phyloP scores from a whole-genome alignment of 371 early-diverging fungal species.

The Lichtheimia corymbifera region DNA sequence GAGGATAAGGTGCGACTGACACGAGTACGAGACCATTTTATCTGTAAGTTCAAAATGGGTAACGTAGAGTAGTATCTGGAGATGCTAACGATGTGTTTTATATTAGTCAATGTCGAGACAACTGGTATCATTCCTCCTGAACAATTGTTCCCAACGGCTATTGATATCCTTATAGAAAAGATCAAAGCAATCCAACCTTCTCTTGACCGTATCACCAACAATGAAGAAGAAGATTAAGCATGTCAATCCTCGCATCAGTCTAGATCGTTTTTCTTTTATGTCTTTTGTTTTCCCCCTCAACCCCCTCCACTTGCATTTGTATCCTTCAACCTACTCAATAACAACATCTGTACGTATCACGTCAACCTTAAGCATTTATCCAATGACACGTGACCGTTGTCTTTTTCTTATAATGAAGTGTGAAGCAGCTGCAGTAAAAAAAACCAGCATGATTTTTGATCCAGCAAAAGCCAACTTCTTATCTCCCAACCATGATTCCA shows the following conservation, averaged over 20 bases:
- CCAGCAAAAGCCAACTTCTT: slow-evolving; percentile 1
- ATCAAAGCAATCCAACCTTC: slow-evolving; percentile 41
- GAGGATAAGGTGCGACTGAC: slow-evolving; percentile 88
- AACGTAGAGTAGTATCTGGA: background rate
- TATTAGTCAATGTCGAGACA: slow-evolving; percentile 85
- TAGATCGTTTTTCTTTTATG: background rate
- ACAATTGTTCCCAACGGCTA: slow-evolving; percentile 75
- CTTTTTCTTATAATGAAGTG: background rate
- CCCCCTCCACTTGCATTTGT: background rate
- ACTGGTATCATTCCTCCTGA: slow-evolving; percentile 84
- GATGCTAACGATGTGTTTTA: background rate
- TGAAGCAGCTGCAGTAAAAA: background rate
- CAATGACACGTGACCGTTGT: background rate
- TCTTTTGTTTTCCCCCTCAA: background rate
- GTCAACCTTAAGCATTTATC: background rate
- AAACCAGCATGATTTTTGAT: background rate
- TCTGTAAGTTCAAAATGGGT: slow-evolving; percentile 70
- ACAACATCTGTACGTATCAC: background rate
- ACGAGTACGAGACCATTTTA: slow-evolving; percentile 94
- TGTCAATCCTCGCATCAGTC: background rate
- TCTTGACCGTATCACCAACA: slow-evolving; percentile 6
- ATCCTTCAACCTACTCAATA: background rate
- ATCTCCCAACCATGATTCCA: slow-evolving; percentile 55
- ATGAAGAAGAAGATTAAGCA: slow-evolving; percentile 7
- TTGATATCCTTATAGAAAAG: slow-evolving; percentile 81